Evolutionary conservation across 345 rosid genomes (phyloP), one percentile per base, ranked within the genome.

Genomic region (Eucalyptus sp.): DNA sequence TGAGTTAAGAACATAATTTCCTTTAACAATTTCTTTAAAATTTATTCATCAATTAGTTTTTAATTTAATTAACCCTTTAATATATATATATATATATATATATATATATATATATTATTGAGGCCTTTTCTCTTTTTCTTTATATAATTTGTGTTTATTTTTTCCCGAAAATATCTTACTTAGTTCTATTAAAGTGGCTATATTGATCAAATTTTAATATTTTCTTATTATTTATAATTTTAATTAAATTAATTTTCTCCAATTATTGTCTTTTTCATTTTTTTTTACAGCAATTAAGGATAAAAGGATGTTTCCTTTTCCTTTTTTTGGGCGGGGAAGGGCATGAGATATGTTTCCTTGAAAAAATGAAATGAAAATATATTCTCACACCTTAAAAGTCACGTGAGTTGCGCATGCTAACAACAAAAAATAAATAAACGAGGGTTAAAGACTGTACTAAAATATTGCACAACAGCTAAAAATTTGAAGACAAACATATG

Each of bases 381-480:
- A 64, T 15, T 64, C 76, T n/a, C 2, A 25, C 17, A 18, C 37
- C n/a, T 64, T 64, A 4, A 64, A 64, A 64, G 20, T n/a, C 33
- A 29, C 2, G 10, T 29, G 76, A 13, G 33, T 7, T 27, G 33
- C 8, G 4, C 68, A 13, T 27, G 68, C 33, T 62, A 62, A 29
- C 17, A 5, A 3, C 4, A 29, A 62, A 29, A 29, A 13, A 62
- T 13, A 29, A 13, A 62, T 13, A 62, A 62, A 62, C 0, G 8
- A 29, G 31, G 8, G 9, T 64, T n/a, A n/a, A n/a, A 0, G 10
- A n/a, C 10, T 64, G 1, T 14, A n/a, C 7, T n/a, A 8, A 22
- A 4, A n/a, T 64, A n/a, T 29, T n/a, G 4, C 5, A 0, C 1
- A 29, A 64, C 4, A 29, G 16, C 15, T 1, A 6, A 62, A 29